Base-by-base conservation (phyloP, 2,329 filamentous ascomycete genomes). In the Cladosporium sp. region DNA sequence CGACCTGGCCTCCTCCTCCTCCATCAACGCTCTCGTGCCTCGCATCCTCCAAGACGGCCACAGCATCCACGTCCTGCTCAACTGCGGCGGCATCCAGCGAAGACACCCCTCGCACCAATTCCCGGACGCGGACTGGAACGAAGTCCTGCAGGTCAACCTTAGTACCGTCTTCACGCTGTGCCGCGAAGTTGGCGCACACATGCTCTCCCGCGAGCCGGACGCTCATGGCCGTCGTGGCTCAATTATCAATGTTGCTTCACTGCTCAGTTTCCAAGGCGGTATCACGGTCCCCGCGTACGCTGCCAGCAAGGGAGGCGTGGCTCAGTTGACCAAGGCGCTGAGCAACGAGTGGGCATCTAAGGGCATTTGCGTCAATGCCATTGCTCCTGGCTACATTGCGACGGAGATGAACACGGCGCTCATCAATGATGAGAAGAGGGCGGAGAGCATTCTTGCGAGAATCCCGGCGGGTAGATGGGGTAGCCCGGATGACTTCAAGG, bases 351-450 rank as follows among this genome's bases (percentile, higher is more conserved):
- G 89, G 89, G 82, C 84, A 0, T 68, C 74, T 12, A 79, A 82
- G 62, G 89, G 89, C 1, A 78, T 95, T 52, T 87, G 80, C 1
- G 89, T 95, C 41, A 95, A 95, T 67, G 87, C 86, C 7, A 88
- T 95, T 62, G 88, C 89, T 7, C 89, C 89, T 0, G 89, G 89
- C 0, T 95, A 95, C 68, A 87, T 95, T 60, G 86, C 80, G 47
- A 95, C 89, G 17, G 89, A 95, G 55, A 95, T 95, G 89, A 95
- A 95, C 67, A 78, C 77, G 56, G 88, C 88, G 4, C 69, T 95
- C 61, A 80, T 95, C 43, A 80, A 84, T 47, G 83, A 95, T 68
- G 69, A 79, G 60, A 79, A 78, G 56, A 73, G 89, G 24, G 76
- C 86, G 54, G 80, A 76, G 58, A 84, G 84, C 62, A 95, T 96